Base-by-base conservation (phyloP, 163 green algal genomes). In the Trebouxiophyceae sp. region DNA sequence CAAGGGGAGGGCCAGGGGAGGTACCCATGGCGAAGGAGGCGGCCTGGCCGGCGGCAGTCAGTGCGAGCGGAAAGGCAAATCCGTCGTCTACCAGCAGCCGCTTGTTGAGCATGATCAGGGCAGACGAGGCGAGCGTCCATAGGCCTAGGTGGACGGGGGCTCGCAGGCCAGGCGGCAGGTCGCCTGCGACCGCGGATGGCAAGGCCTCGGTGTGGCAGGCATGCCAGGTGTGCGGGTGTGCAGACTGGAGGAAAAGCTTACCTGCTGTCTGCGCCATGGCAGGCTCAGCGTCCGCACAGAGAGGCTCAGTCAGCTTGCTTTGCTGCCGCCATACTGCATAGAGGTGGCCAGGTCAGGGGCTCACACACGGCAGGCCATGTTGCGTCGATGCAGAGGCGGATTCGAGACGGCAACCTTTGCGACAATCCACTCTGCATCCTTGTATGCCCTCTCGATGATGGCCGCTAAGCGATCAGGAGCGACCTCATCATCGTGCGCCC, bases 71-170 rank as follows among this genome's bases (percentile, higher is more conserved):
- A 50, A 65, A 84, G 1, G 30, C 33, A 31, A 83, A 86, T 31
- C 73, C 74, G 33, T 71, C 45, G 45, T 81, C 65, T 27, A 86
- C 73, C 68, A 83, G 69, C 12, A 93, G 33, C 2, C 61, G 7
- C 55, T 88, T 91, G 79, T 91, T 93, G 24, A 84, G 34, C 20
- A 93, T 79, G 62, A 93, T 91, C n/a, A 93, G 65, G 3, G 67
- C 62, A 4, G 72, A 83, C 39, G 80, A 90, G 27, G 62, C 68
- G 0, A 79, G 1, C 61, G 81, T 81, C 80, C 84, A 93, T 27
- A 74, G 26, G 27, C 78, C n/a, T 8, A 80, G 85, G 26, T 64
- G 60, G 0, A 74, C 5, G 19, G 32, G 8, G 22, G 66, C 39
- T 63, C 39, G 23, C 20, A 65, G 2, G n/a, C n/a, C n/a, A n/a